Base-by-base conservation (phyloP, 805 yeast species). In the Pichia cabralensis region DNA sequence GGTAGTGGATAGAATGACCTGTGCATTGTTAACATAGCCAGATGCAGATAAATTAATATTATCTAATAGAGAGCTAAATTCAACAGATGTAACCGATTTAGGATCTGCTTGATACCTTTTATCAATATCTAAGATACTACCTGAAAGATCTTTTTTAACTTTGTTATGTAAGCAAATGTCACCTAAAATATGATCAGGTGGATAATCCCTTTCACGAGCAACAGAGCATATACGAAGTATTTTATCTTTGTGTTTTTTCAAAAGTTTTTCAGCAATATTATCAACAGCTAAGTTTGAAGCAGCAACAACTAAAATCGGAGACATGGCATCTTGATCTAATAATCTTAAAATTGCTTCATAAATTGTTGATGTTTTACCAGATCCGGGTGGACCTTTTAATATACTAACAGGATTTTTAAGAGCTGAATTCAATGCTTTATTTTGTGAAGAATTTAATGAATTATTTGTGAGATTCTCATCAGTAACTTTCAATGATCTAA, bases 351-450 rank as follows among this genome's bases (percentile, higher is more conserved):
- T 75, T 16, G 83, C 62, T 51, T 88, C 96, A 15, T 85, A 71
- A 17, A 88, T 52, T 0, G 96, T 86, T 35, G 79, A 79, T 0
- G 96, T 88, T 49, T 79, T 79, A 14, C 88, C 86, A 0, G 86
- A 76, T 6, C 88, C 88, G 1, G 86, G 86, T 1, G 86, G 88
- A 0, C 88, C 88, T 46, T 79, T 84, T 6, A 80, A 64, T 6
- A 80, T 66, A 0, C 71, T 54, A 9, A 70, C 31, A 54, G 62
- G 50, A 13, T 76, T 72, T 47, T 80, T 80, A 19, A 86, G 38
- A 0, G 94, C 69, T 48, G 80, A 79, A 20, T 63, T 61, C 4
- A 88, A 72, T 0, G 96, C 95, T 4, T 62, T 56, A 27, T 64
- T 65, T 53, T 89, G 97, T 0, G 95, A 80, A 0, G 62, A 65